Conservation (phyloP, 257 asterid genomes). For the Scutellaria galericulata region DNA sequence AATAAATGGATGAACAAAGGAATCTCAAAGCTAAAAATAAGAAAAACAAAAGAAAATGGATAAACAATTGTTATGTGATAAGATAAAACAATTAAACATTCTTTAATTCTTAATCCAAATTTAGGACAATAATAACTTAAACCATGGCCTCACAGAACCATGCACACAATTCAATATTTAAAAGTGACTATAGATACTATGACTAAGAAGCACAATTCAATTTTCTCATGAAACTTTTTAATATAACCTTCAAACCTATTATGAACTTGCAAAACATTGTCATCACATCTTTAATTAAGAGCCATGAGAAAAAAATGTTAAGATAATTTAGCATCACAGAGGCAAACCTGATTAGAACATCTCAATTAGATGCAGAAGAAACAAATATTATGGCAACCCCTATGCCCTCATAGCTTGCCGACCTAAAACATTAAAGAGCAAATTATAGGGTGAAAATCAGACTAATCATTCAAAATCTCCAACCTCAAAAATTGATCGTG, state of each 20-base stretch:
- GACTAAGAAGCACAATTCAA: too few relatives aligned
- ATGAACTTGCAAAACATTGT: constrained; percentile 38
- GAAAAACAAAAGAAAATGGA: too few relatives aligned
- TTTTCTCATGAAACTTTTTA: constrained; percentile 89
- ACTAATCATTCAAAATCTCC: not conserved
- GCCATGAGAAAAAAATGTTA: constrained; percentile 43
- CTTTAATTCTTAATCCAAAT: too few relatives aligned
- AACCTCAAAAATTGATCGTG: not conserved
- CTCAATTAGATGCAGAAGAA: constrained; percentile 62
- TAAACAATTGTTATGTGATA: too few relatives aligned
- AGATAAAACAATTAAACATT: too few relatives aligned
- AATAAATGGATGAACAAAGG: too few relatives aligned
- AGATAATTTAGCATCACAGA: not conserved
- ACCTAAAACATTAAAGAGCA: constrained; percentile 49
- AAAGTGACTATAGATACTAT: too few relatives aligned
- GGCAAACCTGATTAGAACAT: constrained; percentile 35
- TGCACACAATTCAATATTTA: not conserved
- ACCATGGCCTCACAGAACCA: not conserved
- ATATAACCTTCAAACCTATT: constrained; percentile 94
- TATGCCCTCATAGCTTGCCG: constrained; percentile 92
- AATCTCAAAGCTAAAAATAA: too few relatives aligned
- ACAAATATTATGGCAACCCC: constrained; percentile 96
- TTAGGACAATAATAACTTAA: not conserved
- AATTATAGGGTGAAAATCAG: not conserved
- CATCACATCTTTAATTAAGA: constrained; percentile 12